Evolutionary conservation across 2,329 filamentous ascomycete genomes (phyloP).

Genomic region (Albifimbria verrucaria): DNA sequence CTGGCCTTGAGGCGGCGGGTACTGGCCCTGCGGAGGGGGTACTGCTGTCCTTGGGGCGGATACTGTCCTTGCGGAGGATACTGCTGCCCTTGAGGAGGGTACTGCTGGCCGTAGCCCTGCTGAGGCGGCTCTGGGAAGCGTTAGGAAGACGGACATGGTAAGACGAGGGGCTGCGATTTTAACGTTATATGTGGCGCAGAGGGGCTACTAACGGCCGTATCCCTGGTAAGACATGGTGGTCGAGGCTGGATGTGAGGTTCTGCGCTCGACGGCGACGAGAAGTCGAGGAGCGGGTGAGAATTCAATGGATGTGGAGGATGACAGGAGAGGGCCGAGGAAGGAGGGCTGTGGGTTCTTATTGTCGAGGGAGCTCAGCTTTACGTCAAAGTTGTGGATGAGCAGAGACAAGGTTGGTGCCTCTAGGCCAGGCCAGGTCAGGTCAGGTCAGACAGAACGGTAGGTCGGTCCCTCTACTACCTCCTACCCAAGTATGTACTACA

Average conservation of each 20-base stretch:
- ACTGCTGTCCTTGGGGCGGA: slow-evolving; percentile 11
- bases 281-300: too few relatives aligned
- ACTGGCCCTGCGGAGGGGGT: slow-evolving; percentile 17
- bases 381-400: neutral
- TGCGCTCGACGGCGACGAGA: too few relatives aligned
- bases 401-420: neutral
- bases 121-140: slow-evolving; percentile 27
- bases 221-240: slow-evolving; percentile 32
- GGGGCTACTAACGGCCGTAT: slow-evolving; percentile 36
- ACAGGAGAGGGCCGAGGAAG: neutral
- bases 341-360: neutral
- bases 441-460: too few relatives aligned
- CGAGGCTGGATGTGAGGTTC: too few relatives aligned
- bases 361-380: neutral
- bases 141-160: slow-evolving; percentile 16
- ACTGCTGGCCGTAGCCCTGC: slow-evolving; percentile 37
- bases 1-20: slow-evolving; percentile 22
- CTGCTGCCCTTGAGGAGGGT: slow-evolving; percentile 16
- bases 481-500: too few relatives aligned
- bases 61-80: slow-evolving; percentile 24
- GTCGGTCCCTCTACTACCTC: too few relatives aligned
- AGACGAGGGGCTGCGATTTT: too few relatives aligned
- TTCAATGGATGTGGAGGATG: too few relatives aligned
- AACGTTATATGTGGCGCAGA: too few relatives aligned
- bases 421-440: too few relatives aligned